Evolutionary conservation across 1,139 yeast genomes (phyloP), one percentile per base, ranked within the genome.

Genomic region (Hansenula sp.): DNA sequence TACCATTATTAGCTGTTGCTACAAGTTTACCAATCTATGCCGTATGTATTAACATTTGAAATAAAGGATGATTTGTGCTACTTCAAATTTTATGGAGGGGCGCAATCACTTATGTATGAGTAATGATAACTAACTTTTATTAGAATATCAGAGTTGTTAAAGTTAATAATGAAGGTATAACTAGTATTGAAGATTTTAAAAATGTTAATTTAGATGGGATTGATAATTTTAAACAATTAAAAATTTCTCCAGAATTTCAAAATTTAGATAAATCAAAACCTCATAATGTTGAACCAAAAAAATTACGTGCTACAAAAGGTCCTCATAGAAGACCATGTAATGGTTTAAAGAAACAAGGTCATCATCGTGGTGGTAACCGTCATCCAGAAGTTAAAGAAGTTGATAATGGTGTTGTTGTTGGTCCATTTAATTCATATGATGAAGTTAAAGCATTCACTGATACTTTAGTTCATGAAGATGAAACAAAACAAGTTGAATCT

Each of bases 11-110:
- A 4, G 44, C 54, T 4, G 46, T 41, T 16, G 55, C 44, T 1
- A 8, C 49, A n/a, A 50, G 53, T 10, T 16, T 46, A 6, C 56
- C 56, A 22, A 44, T 51, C 44, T 44, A 47, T 34, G 51, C 50
- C 2, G 55, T 51, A 43, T 19, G 55, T 49, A n/a, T 7, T 13
- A 29, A 10, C 18, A 6, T 28, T 28, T 6, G 8, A n/a, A 14
- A 28, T 6, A 6, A 14, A 14, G 9, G 29, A n/a, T 14, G 11
- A 28, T 4, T 28, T 6, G 6, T 6, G n/a, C 13, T 21, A 7
- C 24, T 7, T 21, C 24, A 7, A 9, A 21, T 7, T 21, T 21
- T 21, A 24, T 10, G 26, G 26, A 28, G 19, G 17, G 20, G 29
- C 16, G 29, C 29, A n/a, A 27, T 27, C n/a, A n/a, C n/a, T n/a